These are phyloP conservation scores for Uncinocarpus reesii DNA, from an alignment of 2,329 filamentous ascomycete species.

Conservation along the genomic window DNA sequence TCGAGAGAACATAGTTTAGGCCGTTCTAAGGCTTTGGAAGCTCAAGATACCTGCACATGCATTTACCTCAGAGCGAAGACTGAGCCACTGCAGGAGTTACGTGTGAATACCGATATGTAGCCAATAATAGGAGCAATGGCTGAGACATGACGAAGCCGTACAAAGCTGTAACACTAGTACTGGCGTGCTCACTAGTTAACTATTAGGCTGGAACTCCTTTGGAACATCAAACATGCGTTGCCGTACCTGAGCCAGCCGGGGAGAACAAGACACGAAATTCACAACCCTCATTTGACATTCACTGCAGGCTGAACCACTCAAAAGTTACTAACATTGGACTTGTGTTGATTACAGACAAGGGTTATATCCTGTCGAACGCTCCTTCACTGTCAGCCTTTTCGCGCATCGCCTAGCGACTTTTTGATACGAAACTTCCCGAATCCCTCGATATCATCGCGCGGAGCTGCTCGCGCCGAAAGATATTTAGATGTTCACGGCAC, in stretches of 20 bases:
- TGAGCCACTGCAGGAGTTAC: not conserved
- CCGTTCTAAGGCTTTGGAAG: constrained; percentile 1
- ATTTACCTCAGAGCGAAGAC: too few relatives aligned
- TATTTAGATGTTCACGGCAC: not conserved
- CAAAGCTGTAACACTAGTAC: not conserved
- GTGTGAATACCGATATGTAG: not conserved
- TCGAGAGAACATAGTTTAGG: too few relatives aligned
- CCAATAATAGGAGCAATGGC: not conserved
- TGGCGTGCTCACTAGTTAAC: not conserved
- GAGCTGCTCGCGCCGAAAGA: not conserved
- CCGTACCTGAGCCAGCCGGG: not conserved
- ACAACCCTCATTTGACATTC: not conserved
- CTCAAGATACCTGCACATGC: not conserved
- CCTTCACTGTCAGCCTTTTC: not conserved
- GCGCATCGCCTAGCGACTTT: not conserved
- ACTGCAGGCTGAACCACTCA: too few relatives aligned
- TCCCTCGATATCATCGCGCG: too few relatives aligned
- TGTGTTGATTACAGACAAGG: too few relatives aligned
- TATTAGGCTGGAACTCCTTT: constrained; percentile 4
- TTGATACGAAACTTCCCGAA: not conserved
- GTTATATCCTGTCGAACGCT: not conserved
- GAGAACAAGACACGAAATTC: not conserved
- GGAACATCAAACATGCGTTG: not conserved
- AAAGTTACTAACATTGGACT: too few relatives aligned
- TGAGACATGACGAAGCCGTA: not conserved